These are phyloP conservation scores for Simmondsia chinensis DNA, from an alignment of 148 eudicot species.

Conservation along the genomic window DNA sequence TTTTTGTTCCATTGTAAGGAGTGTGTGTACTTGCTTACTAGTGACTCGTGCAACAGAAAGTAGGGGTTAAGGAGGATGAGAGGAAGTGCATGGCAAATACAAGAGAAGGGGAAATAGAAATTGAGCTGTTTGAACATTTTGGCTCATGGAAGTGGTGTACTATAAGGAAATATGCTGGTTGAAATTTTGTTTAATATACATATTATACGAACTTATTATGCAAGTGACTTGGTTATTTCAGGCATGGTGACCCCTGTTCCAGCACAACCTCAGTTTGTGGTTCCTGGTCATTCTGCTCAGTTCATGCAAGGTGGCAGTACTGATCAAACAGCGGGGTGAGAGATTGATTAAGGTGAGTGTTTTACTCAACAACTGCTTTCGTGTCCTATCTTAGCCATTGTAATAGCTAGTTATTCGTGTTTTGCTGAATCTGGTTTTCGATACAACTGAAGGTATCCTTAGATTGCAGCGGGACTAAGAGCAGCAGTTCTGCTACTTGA, in stretches of 20 bases:
- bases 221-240: conserved; percentile 21
- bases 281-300: conserved; percentile 72
- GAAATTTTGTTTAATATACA: not conserved
- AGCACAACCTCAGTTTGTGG: conserved; percentile 67
- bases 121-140: too few relatives aligned
- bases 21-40: too few relatives aligned
- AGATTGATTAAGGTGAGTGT: conserved; percentile 51
- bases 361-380: not conserved
- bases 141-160: too few relatives aligned
- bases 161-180: not conserved
- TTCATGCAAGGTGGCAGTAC: conserved; percentile 73
- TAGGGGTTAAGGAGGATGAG: too few relatives aligned
- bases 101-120: too few relatives aligned
- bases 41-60: too few relatives aligned
- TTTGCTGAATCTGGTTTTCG: conserved; percentile 1
- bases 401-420: not conserved
- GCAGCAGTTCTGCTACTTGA: conserved; percentile 88
- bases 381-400: not conserved
- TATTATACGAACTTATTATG: conserved; percentile 1
- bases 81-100: too few relatives aligned
- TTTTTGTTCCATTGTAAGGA: too few relatives aligned
- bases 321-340: conserved; percentile 89
- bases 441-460: conserved; percentile 46
- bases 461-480: conserved; percentile 98
- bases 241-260: conserved; percentile 63